Conservation (phyloP, 345 rosid species). For the Camelina laxa region DNA sequence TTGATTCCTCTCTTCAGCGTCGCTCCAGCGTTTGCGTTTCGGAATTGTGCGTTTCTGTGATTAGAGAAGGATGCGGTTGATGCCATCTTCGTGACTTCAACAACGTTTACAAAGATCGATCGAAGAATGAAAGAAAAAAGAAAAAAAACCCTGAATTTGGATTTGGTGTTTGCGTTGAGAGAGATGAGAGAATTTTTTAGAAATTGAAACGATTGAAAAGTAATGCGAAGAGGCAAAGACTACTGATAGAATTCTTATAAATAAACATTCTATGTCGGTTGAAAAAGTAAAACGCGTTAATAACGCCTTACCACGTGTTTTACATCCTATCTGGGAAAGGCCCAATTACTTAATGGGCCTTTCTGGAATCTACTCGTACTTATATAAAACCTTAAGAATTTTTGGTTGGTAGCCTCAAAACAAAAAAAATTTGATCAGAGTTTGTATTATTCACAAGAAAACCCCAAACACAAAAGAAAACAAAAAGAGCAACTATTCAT, state of each 20-base stretch:
- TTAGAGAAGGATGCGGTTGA: neutral
- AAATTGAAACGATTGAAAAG: neutral
- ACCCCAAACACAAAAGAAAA: neutral
- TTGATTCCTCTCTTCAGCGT: conserved; percentile 36
- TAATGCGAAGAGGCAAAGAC: neutral
- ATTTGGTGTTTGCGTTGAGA: conserved; percentile 16
- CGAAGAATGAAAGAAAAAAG: no score
- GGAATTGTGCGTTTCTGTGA: conserved; percentile 25
- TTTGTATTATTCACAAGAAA: conserved; percentile 30
- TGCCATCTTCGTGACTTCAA: conserved; percentile 24
- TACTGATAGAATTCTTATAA: neutral
- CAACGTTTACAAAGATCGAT: neutral
- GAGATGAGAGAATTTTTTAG: neutral
- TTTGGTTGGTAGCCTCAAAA: conserved; percentile 14
- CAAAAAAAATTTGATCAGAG: conserved; percentile 29
- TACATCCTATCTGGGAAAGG: neutral
- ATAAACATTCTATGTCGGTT: conserved; percentile 21
- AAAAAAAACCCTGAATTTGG: conserved; percentile 1
- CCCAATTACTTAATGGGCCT: neutral
- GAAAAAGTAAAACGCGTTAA: conserved; percentile 31
- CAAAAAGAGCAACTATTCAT: neutral
- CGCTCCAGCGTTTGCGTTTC: conserved; percentile 18
- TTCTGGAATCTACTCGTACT: conserved; percentile 27
- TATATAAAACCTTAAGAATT: neutral
- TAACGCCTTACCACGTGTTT: neutral